Evolutionary conservation across 1,139 yeast species (phyloP), one percentile per base, ranked within the genome.

Genomic region (Lodderomyces pseudojiufengensis): DNA sequence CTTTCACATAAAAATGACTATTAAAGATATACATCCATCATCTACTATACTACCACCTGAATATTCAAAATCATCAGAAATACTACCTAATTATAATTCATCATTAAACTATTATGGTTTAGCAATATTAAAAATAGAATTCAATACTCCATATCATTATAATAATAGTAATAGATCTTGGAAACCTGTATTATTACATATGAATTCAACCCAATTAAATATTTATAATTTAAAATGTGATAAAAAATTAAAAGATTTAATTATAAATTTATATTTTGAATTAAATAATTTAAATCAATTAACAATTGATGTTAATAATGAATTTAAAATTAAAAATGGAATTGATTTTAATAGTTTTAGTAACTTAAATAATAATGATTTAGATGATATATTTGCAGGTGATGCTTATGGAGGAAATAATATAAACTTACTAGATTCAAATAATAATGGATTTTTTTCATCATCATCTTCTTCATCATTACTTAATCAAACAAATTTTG

Each of bases 121-220:
- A 10, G 50, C 62, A 3, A 51, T 68, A 25, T 40, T 60, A 29
- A 63, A 65, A 34, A 56, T 62, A 4, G 75, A 69, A 47, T 63
- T 66, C 37, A 36, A 46, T 9, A 62, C 70, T 2, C 75, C 75
- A 1, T 69, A 56, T 41, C 65, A 60, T 40, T 42, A 49, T 38
- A 60, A 59, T 45, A 47, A 41, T 20, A 50, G 55, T 7, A 50
- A 48, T 18, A 38, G 65, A 21, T 38, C 48, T 7, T 78, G 83
- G 82, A 56, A 57, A 35, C 70, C 73, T 0, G 76, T 73, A 28
- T 51, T 73, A 31, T 54, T 76, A n/a, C 80, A 73, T 42, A 55
- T 79, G 37, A 76, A 78, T 53, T 75, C 78, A 42, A 79, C 83
- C 13, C 80, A 76, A 49, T 59, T 79, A 34, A 67, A 67, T 34